Evolutionary conservation across 2,329 filamentous ascomycete species (phyloP).

Genomic region (Tetracladium maxilliforme): DNA sequence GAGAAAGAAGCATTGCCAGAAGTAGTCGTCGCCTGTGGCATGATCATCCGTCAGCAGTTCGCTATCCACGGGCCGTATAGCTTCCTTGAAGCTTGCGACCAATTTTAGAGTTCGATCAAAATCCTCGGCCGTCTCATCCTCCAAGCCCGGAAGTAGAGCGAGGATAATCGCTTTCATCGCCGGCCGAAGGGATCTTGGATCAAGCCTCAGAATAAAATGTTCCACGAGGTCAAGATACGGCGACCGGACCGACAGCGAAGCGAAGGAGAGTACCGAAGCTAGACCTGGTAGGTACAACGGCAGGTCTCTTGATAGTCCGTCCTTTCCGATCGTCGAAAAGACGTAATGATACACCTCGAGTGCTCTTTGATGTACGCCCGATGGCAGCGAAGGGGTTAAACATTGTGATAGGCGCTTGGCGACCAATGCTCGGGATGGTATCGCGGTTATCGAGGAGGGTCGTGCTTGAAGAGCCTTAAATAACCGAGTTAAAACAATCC

Average conservation of each 20-base stretch:
- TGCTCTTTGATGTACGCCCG: slow-evolving; percentile 93
- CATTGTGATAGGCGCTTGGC: slow-evolving; percentile 91
- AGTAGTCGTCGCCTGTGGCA: slow-evolving; percentile 65
- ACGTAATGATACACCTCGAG: slow-evolving; percentile 87
- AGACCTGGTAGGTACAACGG: slow-evolving; percentile 82
- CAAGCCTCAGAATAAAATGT: slow-evolving; percentile 58
- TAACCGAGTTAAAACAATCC: slow-evolving; percentile 12
- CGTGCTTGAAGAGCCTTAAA: slow-evolving; percentile 74
- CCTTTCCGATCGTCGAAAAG: slow-evolving; percentile 71
- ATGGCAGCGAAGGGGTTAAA: slow-evolving; percentile 81
- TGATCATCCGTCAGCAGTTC: slow-evolving; percentile 34
- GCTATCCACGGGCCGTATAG: slow-evolving; percentile 40
- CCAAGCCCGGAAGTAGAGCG: slow-evolving; percentile 76
- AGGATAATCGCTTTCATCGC: slow-evolving; percentile 84
- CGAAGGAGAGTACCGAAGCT: slow-evolving; percentile 81
- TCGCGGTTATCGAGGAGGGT: slow-evolving; percentile 51
- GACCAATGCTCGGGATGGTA: slow-evolving; percentile 72
- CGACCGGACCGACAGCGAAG: slow-evolving; percentile 78
- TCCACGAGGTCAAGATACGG: slow-evolving; percentile 77
- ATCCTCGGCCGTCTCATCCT: slow-evolving; percentile 94
- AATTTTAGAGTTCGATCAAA: slow-evolving; percentile 78
- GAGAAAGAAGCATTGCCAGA: slow-evolving; percentile 96
- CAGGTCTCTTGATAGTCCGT: slow-evolving; percentile 69
- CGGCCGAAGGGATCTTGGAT: slow-evolving; percentile 60
- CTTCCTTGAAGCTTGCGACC: slow-evolving; percentile 61